Evolutionary conservation across 768 basidiomycete species (phyloP).

Genomic region (Lentinus brumalis): DNA sequence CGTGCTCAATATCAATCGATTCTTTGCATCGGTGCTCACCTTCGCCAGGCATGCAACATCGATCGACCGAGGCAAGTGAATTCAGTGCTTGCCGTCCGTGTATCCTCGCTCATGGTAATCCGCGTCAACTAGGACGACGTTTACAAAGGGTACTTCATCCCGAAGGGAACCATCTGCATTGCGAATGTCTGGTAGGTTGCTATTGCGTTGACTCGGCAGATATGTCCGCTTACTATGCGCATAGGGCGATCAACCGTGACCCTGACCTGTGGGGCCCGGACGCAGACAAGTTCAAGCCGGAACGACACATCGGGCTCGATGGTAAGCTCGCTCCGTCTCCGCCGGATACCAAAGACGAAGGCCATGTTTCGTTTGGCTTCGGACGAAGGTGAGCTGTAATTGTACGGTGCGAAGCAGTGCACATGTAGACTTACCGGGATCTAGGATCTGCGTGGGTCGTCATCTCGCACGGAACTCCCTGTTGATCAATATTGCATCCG

Average conservation of each 20-base stretch:
- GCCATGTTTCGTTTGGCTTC: slow-evolving; percentile 25
- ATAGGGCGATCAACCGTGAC: slow-evolving; percentile 47
- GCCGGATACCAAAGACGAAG: slow-evolving; percentile 3
- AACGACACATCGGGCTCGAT: slow-evolving; percentile 26
- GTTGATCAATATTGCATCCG: slow-evolving; percentile 9
- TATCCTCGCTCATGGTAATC: not conserved
- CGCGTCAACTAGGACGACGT: slow-evolving; percentile 9
- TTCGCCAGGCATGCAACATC: not conserved
- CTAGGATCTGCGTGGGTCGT: slow-evolving; percentile 13
- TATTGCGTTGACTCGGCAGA: slow-evolving; percentile 43
- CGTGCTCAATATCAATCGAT: not conserved
- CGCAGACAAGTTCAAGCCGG: slow-evolving; percentile 18
- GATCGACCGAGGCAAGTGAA: not conserved
- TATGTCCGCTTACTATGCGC: slow-evolving; percentile 45
- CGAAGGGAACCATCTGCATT: slow-evolving; percentile 16
- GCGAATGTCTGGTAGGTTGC: slow-evolving; percentile 16
- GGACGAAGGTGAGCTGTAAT: slow-evolving; percentile 13
- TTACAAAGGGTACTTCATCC: slow-evolving; percentile 19
- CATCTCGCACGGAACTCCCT: slow-evolving; percentile 8
- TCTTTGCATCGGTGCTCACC: not conserved
- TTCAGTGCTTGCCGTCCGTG: too few relatives aligned
- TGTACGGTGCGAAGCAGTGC: not conserved
- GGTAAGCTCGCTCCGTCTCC: slow-evolving; percentile 8
- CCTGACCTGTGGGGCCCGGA: slow-evolving; percentile 35
- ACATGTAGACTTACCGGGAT: too few relatives aligned